These are phyloP conservation scores for Microdochium bolleyi DNA, from an alignment of 2,329 filamentous ascomycete species.

Conservation along the genomic window DNA sequence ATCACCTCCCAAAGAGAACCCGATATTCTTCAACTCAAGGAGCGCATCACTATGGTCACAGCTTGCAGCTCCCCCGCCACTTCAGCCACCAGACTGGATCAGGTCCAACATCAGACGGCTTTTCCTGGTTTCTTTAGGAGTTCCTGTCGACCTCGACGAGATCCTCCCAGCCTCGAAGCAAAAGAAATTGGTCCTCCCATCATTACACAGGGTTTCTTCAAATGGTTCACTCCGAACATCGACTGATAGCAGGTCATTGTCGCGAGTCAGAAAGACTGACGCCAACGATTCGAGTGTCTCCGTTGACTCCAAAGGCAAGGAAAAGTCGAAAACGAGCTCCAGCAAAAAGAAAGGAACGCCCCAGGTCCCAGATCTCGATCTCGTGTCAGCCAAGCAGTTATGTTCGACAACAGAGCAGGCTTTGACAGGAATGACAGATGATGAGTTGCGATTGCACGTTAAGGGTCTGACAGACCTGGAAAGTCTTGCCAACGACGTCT, in stretches of 20 bases:
- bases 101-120: constrained; percentile 89
- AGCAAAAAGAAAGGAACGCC: constrained; percentile 12
- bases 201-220: constrained; percentile 39
- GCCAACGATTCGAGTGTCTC: constrained; percentile 49
- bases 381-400: constrained; percentile 68
- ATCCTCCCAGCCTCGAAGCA: constrained; percentile 96
- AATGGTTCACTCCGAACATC: constrained; percentile 46
- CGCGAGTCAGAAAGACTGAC: constrained; percentile 36
- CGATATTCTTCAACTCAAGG: constrained; percentile 75
- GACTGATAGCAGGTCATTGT: constrained; percentile 41
- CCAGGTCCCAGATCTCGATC: constrained; percentile 67
- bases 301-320: constrained; percentile 50
- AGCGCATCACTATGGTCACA: constrained; percentile 94
- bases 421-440: constrained; percentile 67
- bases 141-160: constrained; percentile 94
- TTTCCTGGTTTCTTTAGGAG: constrained; percentile 90
- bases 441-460: constrained; percentile 68
- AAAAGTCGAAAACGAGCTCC: constrained; percentile 24
- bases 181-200: constrained; percentile 92
- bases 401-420: constrained; percentile 82
- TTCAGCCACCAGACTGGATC: constrained; percentile 97
- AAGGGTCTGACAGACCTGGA: constrained; percentile 61
- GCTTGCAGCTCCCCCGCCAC: constrained; percentile 84
- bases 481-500: constrained; percentile 62
- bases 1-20: constrained; percentile 43